Percentiles rank a stretch among this genome's conserved stretches.
phyloP scores from a whole-genome alignment of 2,329 filamentous ascomycete species.

The Fusarium stilboides region DNA sequence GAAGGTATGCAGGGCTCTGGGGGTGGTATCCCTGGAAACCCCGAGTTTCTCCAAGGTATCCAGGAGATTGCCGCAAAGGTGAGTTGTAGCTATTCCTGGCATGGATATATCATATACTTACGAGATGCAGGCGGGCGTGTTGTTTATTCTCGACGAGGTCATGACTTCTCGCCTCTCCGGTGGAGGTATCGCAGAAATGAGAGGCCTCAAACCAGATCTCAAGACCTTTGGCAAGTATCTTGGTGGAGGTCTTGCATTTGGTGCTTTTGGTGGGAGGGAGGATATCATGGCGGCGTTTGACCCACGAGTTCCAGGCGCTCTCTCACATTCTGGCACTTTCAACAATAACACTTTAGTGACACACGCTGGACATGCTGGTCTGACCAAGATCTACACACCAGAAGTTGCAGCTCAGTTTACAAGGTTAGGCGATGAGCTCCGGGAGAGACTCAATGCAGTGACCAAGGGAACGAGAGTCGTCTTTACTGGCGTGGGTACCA shows the following conservation, averaged over 20 bases:
- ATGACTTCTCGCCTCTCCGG: slow-evolving; percentile 74
- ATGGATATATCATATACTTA: background rate
- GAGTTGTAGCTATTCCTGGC: background rate
- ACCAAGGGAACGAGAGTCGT: slow-evolving; percentile 56
- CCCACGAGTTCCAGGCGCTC: slow-evolving; percentile 57
- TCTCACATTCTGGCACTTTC: slow-evolving; percentile 75
- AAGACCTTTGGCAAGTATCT: slow-evolving; percentile 77
- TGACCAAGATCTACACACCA: slow-evolving; percentile 56
- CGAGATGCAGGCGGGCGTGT: slow-evolving; percentile 59
- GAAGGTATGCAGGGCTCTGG: slow-evolving; percentile 77
- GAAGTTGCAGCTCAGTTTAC: slow-evolving; percentile 53
- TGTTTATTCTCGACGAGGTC: slow-evolving; percentile 81
- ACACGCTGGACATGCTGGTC: slow-evolving; percentile 64
- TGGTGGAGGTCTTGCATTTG: slow-evolving; percentile 77
- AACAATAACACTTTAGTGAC: slow-evolving; percentile 77
- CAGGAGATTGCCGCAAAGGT: slow-evolving; percentile 62
- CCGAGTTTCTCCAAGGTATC: slow-evolving; percentile 67
- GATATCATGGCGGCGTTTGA: slow-evolving; percentile 74
- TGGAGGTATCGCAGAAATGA: slow-evolving; percentile 63
- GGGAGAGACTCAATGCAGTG: slow-evolving; percentile 50
- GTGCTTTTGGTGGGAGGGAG: slow-evolving; percentile 73
- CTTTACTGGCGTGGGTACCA: slow-evolving; percentile 57
- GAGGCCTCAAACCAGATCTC: slow-evolving; percentile 70
- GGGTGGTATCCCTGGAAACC: slow-evolving; percentile 67
- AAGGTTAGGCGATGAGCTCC: slow-evolving; percentile 51